These are phyloP conservation scores for Blastobotrys indianensis DNA, from an alignment of 1,139 yeast species.

Conservation along the genomic window DNA sequence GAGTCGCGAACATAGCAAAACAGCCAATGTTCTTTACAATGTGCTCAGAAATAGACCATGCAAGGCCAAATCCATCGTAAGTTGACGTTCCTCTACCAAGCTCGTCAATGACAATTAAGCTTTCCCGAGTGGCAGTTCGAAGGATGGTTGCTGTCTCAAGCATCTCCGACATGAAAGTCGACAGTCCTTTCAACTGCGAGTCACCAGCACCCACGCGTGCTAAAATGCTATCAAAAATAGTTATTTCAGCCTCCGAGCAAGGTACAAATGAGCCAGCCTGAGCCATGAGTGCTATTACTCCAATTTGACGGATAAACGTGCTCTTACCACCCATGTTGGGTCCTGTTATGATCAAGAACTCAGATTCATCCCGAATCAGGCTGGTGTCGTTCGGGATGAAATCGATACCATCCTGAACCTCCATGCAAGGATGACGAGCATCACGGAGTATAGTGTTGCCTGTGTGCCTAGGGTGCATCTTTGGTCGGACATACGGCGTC, in stretches of 20 bases:
- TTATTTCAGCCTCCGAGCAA: constrained; percentile 61
- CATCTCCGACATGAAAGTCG: constrained; percentile 98
- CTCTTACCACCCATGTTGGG: constrained; percentile 99
- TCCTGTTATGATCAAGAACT: constrained; percentile 84
- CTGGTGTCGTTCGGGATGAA: constrained; percentile 84
- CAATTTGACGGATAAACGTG: constrained; percentile 86
- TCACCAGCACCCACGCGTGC: constrained; percentile 99
- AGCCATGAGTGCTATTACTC: constrained; percentile 82
- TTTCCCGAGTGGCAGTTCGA: constrained; percentile 76
- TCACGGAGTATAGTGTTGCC: constrained; percentile 56
- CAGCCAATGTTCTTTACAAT: constrained; percentile 65
- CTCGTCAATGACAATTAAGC: constrained; percentile 88
- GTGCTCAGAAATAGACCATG: constrained; percentile 92
- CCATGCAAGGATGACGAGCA: constrained; percentile 92
- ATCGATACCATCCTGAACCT: constrained; percentile 78
- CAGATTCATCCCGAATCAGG: constrained; percentile 46
- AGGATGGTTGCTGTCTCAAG: constrained; percentile 89
- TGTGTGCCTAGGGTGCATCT: constrained; percentile 45
- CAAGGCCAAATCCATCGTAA: constrained; percentile 95
- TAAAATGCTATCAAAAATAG: constrained; percentile 82
- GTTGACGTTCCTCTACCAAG: constrained; percentile 96
- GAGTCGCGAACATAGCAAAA: constrained; percentile 90
- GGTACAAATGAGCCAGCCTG: constrained; percentile 95
- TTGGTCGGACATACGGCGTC: constrained; percentile 71
- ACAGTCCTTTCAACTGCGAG: constrained; percentile 91